Conservation (phyloP, 139 green algal genomes). For the Yamagishiella unicocca region DNA sequence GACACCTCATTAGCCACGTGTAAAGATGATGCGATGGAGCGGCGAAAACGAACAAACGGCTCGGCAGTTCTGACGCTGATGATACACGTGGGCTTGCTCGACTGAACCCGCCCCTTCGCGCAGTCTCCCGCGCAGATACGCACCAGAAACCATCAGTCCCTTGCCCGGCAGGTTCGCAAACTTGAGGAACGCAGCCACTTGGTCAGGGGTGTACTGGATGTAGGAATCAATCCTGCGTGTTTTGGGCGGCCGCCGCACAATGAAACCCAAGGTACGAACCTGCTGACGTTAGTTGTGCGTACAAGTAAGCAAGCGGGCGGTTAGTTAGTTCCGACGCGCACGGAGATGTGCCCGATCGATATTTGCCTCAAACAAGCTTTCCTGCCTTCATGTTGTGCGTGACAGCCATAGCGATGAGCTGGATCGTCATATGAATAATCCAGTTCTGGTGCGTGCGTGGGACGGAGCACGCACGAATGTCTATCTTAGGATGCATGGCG, state of each 20-base stretch:
- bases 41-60: too few species aligned
- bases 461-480: too few species aligned
- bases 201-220: not conserved
- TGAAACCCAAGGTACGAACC: not conserved
- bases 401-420: too few species aligned
- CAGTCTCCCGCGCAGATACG: not conserved
- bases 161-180: not conserved
- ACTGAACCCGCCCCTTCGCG: not conserved
- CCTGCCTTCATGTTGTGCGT: too few species aligned
- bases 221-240: not conserved
- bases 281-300: not conserved
- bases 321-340: not conserved
- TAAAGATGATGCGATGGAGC: too few species aligned
- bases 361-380: too few species aligned
- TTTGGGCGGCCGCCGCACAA: not conserved
- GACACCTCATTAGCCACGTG: not conserved
- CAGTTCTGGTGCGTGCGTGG: too few species aligned
- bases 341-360: not conserved
- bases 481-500: too few species aligned
- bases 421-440: too few species aligned
- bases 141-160: conserved; percentile 2
- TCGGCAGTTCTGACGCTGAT: not conserved
- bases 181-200: not conserved
- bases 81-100: not conserved
- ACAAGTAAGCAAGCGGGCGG: not conserved